Conservation (phyloP, 1,284 basidiomycete species). For the Takashimella koratensis region DNA sequence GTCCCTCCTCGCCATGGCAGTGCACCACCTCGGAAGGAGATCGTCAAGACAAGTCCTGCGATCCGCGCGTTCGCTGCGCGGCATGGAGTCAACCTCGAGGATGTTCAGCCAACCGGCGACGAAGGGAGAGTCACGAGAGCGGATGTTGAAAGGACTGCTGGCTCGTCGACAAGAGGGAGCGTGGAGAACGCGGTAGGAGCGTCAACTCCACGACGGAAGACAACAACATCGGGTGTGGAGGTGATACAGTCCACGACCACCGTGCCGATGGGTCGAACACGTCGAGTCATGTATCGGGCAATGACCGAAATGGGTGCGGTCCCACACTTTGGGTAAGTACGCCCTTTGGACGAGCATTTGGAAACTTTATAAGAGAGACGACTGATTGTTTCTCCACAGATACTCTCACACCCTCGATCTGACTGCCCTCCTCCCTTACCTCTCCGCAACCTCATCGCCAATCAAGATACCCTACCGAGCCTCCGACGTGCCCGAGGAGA, state of each 20-base stretch:
- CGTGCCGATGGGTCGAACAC: conserved; percentile 57
- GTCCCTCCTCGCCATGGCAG: conserved; percentile 13
- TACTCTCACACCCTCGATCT: conserved; percentile 80
- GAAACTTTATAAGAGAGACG: too few relatives aligned
- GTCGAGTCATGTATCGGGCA: conserved; percentile 80
- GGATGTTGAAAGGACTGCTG: conserved; percentile 54
- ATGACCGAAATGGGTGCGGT: conserved; percentile 65
- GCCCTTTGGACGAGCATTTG: rapidly evolving
- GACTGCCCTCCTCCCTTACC: conserved; percentile 65
- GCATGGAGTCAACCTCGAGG: conserved; percentile 30
- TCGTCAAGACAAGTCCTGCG: conserved; percentile 37
- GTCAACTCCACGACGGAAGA: too few relatives aligned
- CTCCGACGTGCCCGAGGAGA: conserved; percentile 55
- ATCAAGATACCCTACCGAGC: conserved; percentile 45
- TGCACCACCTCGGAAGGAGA: conserved; percentile 5
- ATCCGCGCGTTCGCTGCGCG: conserved; percentile 34
- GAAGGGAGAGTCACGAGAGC: conserved; percentile 63
- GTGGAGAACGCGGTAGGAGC: too few relatives aligned
- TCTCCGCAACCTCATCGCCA: conserved; percentile 56
- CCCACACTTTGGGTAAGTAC: conserved; percentile 66
- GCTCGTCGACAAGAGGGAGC: neutral
- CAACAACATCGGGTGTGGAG: neutral
- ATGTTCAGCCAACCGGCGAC: conserved; percentile 59
- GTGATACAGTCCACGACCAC: neutral
- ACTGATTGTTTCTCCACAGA: conserved; percentile 49